phyloP scores from a whole-genome alignment of 495 filamentous ascomycete genomes.

The Pyrenula aspistea region DNA sequence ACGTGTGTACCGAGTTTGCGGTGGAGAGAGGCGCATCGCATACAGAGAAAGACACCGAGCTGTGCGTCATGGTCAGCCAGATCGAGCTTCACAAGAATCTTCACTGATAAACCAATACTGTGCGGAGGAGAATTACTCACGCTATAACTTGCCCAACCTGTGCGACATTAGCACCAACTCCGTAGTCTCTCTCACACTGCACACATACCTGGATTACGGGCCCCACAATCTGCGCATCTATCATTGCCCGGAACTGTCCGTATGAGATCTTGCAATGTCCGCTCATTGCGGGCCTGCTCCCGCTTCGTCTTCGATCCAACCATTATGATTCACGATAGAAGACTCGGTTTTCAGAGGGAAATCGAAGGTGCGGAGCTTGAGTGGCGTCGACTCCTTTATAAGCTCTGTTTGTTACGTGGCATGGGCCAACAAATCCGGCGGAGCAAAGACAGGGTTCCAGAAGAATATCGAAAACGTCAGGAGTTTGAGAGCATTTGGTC shows the following conservation, averaged over 20 bases:
- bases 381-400: background rate
- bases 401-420: background rate
- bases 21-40: constrained; percentile 92
- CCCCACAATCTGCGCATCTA: constrained; percentile 84
- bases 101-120: no score
- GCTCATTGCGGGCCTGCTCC: constrained; percentile 94
- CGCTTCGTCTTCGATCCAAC: constrained; percentile 65
- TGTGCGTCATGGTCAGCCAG: constrained; percentile 25
- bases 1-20: constrained; percentile 96
- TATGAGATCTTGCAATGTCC: constrained; percentile 78
- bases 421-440: constrained; percentile 1
- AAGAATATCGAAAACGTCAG: constrained; percentile 7
- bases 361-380: background rate
- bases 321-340: constrained; percentile 47
- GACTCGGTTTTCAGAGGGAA: constrained; percentile 38
- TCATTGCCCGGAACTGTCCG: constrained; percentile 84
- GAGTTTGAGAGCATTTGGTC: constrained; percentile 5
- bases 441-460: constrained; percentile 11
- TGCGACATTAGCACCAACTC: constrained; percentile 1
- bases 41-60: constrained; percentile 93
- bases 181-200: constrained; percentile 7
- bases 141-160: constrained; percentile 98
- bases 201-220: constrained; percentile 75
- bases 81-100: background rate
- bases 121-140: no score